A percentile compares a stretch with the other conserved stretches of the same genome.
phyloP scores from a whole-genome alignment of 129 eudicot species.

The carrot (Daucus carota) region DNA sequence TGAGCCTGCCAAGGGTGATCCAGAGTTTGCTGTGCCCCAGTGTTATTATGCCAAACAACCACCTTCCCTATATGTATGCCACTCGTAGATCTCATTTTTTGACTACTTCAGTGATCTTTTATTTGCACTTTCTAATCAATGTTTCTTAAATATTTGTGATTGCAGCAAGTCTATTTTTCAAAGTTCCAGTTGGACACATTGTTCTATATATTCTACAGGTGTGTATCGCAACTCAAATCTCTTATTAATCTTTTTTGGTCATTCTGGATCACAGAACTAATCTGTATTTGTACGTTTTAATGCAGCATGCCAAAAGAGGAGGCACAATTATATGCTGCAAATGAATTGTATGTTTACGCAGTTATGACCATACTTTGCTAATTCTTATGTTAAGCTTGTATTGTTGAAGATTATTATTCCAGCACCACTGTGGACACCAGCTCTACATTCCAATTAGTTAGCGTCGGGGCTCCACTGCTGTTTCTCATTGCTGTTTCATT shows the following conservation, averaged over 20 bases:
- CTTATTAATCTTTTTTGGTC: neutral
- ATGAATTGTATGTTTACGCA: constrained; percentile 51
- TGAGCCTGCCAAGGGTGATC: constrained; percentile 79
- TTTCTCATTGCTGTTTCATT: neutral
- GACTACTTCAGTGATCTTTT: neutral
- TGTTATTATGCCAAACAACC: constrained; percentile 75
- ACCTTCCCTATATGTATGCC: constrained; percentile 61
- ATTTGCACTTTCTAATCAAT: neutral
- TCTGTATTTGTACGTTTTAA: neutral
- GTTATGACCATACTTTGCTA: neutral
- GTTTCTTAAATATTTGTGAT: constrained; percentile 22
- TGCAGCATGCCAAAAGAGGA: constrained; percentile 98
- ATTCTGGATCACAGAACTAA: neutral
- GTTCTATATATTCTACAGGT: constrained; percentile 93
- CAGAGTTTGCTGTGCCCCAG: constrained; percentile 66
- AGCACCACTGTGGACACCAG: neutral
- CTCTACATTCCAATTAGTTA: neutral
- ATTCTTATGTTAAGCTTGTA: neutral
- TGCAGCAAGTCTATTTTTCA: constrained; percentile 78
- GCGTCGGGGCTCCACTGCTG: too few relatives aligned
- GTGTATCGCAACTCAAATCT: neutral
- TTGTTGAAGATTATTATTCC: neutral
- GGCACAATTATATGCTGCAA: constrained; percentile 82
- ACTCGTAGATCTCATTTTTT: neutral
- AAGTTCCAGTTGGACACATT: constrained; percentile 74